Base-by-base conservation (phyloP, 768 basidiomycete genomes). In the Pleurotus sapidus region DNA sequence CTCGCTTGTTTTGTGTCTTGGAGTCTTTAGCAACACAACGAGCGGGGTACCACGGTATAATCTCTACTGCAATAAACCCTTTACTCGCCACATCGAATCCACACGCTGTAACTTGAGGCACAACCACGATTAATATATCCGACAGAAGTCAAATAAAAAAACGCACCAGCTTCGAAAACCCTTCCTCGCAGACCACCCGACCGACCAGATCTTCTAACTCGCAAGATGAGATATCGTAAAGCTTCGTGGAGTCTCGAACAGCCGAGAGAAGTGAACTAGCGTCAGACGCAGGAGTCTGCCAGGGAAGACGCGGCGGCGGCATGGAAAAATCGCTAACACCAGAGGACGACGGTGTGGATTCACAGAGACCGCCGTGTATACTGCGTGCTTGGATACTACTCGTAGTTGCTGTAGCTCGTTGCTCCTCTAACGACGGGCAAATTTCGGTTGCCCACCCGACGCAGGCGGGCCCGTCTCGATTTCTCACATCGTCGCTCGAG, bases 131-230 rank as follows among this genome's bases (percentile, higher is more conserved):
- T 18, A 17, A 38, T 54, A 11, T 12, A 17, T 3, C 24, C 39
- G 39, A 11, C n/a, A 6, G 9, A 34, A 15, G 12, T 6, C 37
- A 11, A 50, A 20, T 18, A 15, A 12, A n/a, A 15, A 54, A 54
- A 38, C 51, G 5, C 14, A 54, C 51, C 39, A 54, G 23, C 9
- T 54, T 54, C 3, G 51, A 39, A 15, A 54, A 54, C 7, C 39
- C 51, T 39, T 54, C 51, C 15, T 54, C 51, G 51, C 51, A 54
- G 3, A 54, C 51, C n/a, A 54, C 38, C 8, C 51, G 51, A 42
- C 51, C 40, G 20, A 42, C 51, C 38, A 54, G 39, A 39, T 54
- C 51, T 15, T 54, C 51, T 23, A 54, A 42, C n/a, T 54, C 51
- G 11, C n/a, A n/a, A n/a, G 51, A 54, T 5, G 34, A 23, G n/a